Base-by-base conservation (phyloP, 2,329 filamentous ascomycete genomes). In the Arthrinium phaeospermum region DNA sequence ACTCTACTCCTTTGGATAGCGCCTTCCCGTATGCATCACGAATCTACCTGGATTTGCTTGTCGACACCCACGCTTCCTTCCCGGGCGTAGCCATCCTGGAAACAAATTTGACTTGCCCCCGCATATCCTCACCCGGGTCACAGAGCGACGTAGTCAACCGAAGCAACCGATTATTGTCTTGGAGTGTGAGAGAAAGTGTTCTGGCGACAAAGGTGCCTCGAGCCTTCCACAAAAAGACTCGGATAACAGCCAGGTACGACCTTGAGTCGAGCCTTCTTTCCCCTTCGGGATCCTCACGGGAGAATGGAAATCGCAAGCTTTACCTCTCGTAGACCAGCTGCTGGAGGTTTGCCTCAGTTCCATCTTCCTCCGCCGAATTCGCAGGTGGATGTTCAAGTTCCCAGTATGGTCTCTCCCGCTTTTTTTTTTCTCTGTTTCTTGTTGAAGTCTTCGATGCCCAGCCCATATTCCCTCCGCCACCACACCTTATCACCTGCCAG, bases 321-420 rank as follows among this genome's bases (percentile, higher is more conserved):
- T 80, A 90, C 91, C 76, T 88, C 91, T 81, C 89, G 93, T 78
- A 90, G 92, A 82, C 89, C 91, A 79, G 92, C 92, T 79, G 90
- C 92, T 74, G 90, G 89, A 72, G 88, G 89, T 77, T 87, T 95
- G 74, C 92, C 92, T 73, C 78, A 78, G 14, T 80, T 79, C 70
- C 77, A 79, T 47, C 78, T 81, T 30, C 79, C 78, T 75, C 74
- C 75, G 71, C 80, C 80, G 72, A 79, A 78, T 74, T 77, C 81
- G 75, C 76, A 79, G 72, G 78, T 81, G 72, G 79, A 81, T 72
- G 67, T 75, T 61, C 78, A 80, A 75, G 77, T 80, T 74, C 81
- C 80, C 74, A 83, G 79, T 79, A 82, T 83, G 77, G 30, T 41
- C 41, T 19, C 57, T 64, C 34, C 34, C 27, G 27, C 27, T 30